Conservation (phyloP, 2,329 filamentous ascomycete species). For the Cordyceps cicadae region DNA sequence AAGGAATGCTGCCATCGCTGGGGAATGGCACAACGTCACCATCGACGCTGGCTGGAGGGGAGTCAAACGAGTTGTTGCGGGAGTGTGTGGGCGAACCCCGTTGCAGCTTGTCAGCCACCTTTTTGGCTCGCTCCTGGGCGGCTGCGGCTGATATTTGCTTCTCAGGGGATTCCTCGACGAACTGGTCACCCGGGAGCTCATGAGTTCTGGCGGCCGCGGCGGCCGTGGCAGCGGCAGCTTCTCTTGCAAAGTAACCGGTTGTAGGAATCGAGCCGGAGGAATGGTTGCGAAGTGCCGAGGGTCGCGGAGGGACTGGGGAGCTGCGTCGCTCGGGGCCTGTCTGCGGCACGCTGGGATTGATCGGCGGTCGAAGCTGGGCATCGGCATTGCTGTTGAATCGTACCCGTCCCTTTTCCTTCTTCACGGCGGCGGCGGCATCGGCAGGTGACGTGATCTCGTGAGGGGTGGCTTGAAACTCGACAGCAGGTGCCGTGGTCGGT, state of each 20-base stretch:
- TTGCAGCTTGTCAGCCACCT: constrained; percentile 33
- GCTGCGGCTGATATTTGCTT: constrained; percentile 29
- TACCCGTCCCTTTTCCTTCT: constrained; percentile 39
- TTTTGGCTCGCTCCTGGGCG: constrained; percentile 34
- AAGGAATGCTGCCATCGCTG: constrained; percentile 22
- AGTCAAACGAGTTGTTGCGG: constrained; percentile 27
- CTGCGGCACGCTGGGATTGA: constrained; percentile 13
- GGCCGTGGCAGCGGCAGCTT: constrained; percentile 11
- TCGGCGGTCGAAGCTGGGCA: constrained; percentile 20
- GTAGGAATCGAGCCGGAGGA: constrained; percentile 13
- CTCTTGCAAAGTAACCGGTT: constrained; percentile 8
- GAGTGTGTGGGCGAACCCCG: constrained; percentile 28
- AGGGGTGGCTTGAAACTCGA: not conserved
- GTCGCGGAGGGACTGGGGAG: constrained; percentile 6
- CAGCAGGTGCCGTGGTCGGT: constrained; percentile 1
- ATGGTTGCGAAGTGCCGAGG: constrained; percentile 10
- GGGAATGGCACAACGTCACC: constrained; percentile 18
- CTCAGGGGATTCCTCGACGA: constrained; percentile 9
- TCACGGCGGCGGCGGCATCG: constrained; percentile 19
- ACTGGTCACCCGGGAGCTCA: not conserved
- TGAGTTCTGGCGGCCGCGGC: not conserved
- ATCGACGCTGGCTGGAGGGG: constrained; percentile 19
- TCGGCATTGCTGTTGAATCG: constrained; percentile 40
- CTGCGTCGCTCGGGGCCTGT: constrained; percentile 15
- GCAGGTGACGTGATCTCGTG: not conserved